Percentiles rank a stretch among this genome's conserved stretches.
Evolutionary conservation across 2,329 filamentous ascomycete species (phyloP).

Genomic region (Ascochyta koolunga): DNA sequence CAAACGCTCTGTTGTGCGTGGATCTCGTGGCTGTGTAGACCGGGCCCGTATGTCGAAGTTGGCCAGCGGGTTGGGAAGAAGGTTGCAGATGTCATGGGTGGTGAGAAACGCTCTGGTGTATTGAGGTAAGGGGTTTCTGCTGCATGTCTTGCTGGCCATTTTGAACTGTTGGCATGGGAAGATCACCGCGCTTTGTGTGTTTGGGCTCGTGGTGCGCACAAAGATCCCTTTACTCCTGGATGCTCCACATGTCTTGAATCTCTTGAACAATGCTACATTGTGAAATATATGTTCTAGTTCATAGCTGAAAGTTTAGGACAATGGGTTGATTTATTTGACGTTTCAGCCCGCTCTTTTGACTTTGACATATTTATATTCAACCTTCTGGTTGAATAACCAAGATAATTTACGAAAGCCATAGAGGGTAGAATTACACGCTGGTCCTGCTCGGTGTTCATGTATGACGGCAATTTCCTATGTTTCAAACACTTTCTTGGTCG

Average conservation of each 20-base stretch:
- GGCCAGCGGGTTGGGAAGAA: conserved; percentile 11
- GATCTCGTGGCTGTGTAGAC: conserved; percentile 4
- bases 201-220: too few species aligned
- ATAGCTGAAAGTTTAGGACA: too few species aligned
- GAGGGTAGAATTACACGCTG: background rate
- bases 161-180: background rate
- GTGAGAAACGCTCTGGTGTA: background rate
- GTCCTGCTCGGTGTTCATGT: background rate
- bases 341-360: too few species aligned
- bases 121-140: too few species aligned
- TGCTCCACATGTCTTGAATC: too few species aligned
- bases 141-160: background rate
- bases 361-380: too few species aligned
- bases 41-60: conserved; percentile 1
- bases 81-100: background rate
- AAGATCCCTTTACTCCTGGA: too few species aligned
- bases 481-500: background rate
- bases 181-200: too few species aligned
- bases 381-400: background rate
- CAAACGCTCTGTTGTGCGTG: background rate
- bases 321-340: too few species aligned
- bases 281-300: too few species aligned
- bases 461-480: background rate
- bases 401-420: background rate
- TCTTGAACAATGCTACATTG: too few species aligned